Conservation (phyloP, 306 rosid species). For the Trifolium pratense region DNA sequence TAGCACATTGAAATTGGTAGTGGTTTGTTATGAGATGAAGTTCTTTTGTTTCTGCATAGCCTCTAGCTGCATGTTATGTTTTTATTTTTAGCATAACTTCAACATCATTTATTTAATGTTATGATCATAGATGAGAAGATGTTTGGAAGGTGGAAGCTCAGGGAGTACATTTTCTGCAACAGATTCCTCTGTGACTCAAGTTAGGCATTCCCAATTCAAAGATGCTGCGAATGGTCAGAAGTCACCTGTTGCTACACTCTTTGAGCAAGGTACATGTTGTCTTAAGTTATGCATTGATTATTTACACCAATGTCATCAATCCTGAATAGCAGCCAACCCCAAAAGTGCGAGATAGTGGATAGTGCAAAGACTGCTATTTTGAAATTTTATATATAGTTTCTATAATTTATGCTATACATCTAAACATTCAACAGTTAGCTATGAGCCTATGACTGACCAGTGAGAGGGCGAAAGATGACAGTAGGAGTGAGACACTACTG, state of each 20-base stretch:
- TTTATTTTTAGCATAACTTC: slow-evolving; percentile 21
- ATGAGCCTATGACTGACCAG: background rate
- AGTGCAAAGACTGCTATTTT: background rate
- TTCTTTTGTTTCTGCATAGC: slow-evolving; percentile 25
- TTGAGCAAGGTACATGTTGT: slow-evolving; percentile 77
- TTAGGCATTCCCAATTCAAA: slow-evolving; percentile 67
- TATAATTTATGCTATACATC: background rate
- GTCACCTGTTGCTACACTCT: slow-evolving; percentile 74
- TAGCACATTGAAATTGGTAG: slow-evolving; percentile 29
- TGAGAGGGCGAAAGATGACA: background rate
- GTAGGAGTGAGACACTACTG: background rate
- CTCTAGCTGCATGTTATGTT: slow-evolving; percentile 27
- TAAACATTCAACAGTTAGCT: background rate
- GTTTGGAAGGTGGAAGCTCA: slow-evolving; percentile 66
- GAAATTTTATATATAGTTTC: background rate
- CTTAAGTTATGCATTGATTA: slow-evolving; percentile 33
- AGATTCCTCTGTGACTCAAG: slow-evolving; percentile 72
- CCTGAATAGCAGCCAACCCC: background rate
- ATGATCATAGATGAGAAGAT: slow-evolving; percentile 73
- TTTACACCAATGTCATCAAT: background rate
- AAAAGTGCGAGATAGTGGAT: slow-evolving; percentile 2
- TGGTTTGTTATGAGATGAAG: slow-evolving; percentile 10
- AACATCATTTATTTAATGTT: slow-evolving; percentile 30
- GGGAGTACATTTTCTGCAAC: slow-evolving; percentile 58
- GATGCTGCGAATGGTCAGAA: slow-evolving; percentile 66